Evolutionary conservation across 108 stramenopile species (phyloP).

Genomic region (Conticribra guillardii): DNA sequence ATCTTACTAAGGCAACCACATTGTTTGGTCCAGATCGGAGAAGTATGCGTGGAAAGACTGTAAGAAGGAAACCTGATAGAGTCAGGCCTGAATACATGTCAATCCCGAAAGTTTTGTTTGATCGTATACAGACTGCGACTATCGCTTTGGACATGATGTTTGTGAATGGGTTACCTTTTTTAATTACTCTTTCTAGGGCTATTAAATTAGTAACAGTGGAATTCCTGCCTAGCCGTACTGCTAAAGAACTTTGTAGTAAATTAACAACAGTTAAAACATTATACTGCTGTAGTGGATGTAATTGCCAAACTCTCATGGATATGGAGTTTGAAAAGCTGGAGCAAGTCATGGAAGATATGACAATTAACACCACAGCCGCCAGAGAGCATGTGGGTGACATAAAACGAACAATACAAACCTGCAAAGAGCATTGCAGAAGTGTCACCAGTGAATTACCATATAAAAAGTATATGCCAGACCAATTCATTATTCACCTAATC

Average conservation of each 20-base stretch:
- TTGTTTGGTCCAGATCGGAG: constrained; percentile 35
- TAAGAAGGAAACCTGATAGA: constrained; percentile 7
- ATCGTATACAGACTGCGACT: constrained; percentile 17
- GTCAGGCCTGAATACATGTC: constrained; percentile 17
- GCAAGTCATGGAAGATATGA: neutral
- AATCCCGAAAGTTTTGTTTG: constrained; percentile 20
- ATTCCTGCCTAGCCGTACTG: constrained; percentile 10
- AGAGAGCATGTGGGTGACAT: constrained; percentile 30
- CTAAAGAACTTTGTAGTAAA: neutral
- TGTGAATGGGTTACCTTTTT: constrained; percentile 46
- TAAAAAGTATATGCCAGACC: neutral
- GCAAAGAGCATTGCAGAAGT: constrained; percentile 9
- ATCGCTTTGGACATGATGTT: constrained; percentile 38
- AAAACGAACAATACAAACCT: constrained; percentile 14
- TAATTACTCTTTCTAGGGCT: constrained; percentile 33
- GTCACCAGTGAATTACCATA: constrained; percentile 17
- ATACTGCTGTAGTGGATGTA: constrained; percentile 12
- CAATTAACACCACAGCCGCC: constrained; percentile 25
- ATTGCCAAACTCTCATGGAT: constrained; percentile 9
- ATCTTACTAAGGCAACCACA: constrained; percentile 13
- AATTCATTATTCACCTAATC: constrained; percentile 18
- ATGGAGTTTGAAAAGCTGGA: constrained; percentile 17
- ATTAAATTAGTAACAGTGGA: constrained; percentile 46
- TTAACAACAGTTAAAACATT: neutral
- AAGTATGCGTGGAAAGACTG: constrained; percentile 36